Evolutionary conservation across 75 land plant species (phyloP).

Genomic region (Gnetum montanum): DNA sequence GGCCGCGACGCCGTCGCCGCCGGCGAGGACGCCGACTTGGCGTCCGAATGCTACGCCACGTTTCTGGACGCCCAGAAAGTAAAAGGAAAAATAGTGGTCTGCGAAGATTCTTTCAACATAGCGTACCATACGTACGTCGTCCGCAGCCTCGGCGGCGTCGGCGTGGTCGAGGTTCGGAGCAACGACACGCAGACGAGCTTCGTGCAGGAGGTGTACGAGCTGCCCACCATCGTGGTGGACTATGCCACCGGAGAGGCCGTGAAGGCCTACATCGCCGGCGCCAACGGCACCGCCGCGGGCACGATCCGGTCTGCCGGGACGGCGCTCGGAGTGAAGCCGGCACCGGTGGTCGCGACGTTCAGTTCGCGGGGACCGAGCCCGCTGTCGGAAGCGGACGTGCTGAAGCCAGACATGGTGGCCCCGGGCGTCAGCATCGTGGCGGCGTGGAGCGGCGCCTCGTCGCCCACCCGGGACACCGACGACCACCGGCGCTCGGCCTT

Average conservation of each 20-base stretch:
- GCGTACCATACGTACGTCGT: slow-evolving; percentile 26
- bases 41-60: slow-evolving; percentile 15
- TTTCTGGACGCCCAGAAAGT: slow-evolving; percentile 21
- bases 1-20: background rate
- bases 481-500: slow-evolving; percentile 14
- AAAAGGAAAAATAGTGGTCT: slow-evolving; percentile 34
- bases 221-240: background rate
- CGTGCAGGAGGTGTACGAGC: too few species aligned
- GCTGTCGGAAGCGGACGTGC: slow-evolving; percentile 22
- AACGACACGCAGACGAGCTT: too few species aligned
- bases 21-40: background rate
- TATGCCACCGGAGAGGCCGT: background rate
- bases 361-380: slow-evolving; percentile 55
- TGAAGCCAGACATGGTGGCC: slow-evolving; percentile 58
- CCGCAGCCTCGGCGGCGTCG: background rate
- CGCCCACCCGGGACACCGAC: slow-evolving; percentile 1
- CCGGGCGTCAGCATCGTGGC: slow-evolving; percentile 54
- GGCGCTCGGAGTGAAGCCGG: slow-evolving; percentile 7
- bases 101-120: slow-evolving; percentile 14
- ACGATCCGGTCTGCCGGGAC: slow-evolving; percentile 10
- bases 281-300: slow-evolving; percentile 24
- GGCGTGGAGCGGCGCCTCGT: slow-evolving; percentile 28
- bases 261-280: background rate
- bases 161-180: background rate
- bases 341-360: slow-evolving; percentile 36